These are phyloP conservation scores for Perkinsela sp. DNA, from an alignment of 208 protist genomes.

Conservation along the genomic window DNA sequence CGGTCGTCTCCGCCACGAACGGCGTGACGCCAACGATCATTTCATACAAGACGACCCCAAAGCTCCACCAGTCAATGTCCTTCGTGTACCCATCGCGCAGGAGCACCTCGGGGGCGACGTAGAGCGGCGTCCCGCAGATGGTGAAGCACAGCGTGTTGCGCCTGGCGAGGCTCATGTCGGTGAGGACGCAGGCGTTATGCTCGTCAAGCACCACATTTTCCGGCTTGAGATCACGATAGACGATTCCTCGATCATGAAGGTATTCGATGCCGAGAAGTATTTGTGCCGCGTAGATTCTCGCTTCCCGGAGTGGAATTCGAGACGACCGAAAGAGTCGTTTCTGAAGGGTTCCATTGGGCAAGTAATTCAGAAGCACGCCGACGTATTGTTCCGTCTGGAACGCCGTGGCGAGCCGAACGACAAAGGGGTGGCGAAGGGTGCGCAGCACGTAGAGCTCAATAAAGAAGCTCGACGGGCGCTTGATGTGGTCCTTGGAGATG, in stretches of 20 bases:
- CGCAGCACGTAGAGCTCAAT: constrained; percentile 27
- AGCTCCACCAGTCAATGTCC: constrained; percentile 84
- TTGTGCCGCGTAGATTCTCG: constrained; percentile 72
- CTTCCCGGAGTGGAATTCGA: constrained; percentile 36
- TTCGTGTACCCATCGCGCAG: constrained; percentile 66
- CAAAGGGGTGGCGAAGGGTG: constrained; percentile 59
- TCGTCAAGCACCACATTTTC: constrained; percentile 59
- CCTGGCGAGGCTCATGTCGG: constrained; percentile 70
- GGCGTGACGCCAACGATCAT: constrained; percentile 68
- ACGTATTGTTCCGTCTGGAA: constrained; percentile 82
- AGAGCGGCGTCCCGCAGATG: constrained; percentile 69
- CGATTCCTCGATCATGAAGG: constrained; percentile 71
- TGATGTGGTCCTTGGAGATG: constrained; percentile 68
- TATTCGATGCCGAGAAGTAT: constrained; percentile 65
- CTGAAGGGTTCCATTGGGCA: constrained; percentile 69
- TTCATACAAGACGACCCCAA: constrained; percentile 79
- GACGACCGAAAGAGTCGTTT: constrained; percentile 62
- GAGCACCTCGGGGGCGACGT: constrained; percentile 77
- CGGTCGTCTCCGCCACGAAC: constrained; percentile 70
- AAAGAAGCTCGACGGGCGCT: constrained; percentile 10
- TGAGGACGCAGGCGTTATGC: constrained; percentile 52
- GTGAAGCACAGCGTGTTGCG: constrained; percentile 61
- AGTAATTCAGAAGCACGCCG: constrained; percentile 79
- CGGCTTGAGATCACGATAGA: constrained; percentile 69
- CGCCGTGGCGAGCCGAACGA: constrained; percentile 74